Evolutionary conservation across 1,284 basidiomycete species (phyloP), one percentile per base, ranked within the genome.

Genomic region (Moniliophthora roreri): DNA sequence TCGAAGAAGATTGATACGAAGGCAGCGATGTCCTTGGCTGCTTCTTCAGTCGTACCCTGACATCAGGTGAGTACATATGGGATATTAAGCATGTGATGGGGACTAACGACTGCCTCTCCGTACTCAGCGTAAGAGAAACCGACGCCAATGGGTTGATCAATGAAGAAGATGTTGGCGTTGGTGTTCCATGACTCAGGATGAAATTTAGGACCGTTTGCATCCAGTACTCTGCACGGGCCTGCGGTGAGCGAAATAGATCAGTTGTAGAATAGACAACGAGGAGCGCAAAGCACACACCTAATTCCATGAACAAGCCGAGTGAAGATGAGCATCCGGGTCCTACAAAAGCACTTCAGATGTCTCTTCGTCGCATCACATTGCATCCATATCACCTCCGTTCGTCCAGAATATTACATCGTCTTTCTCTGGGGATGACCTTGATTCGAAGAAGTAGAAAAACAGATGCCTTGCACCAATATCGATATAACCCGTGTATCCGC

Each of bases 51-150:
- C 0, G 70, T 74, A 37, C 64, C 62, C 71, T 73, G 48, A 4
- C 44, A 10, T 11, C 2, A 28, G 32, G 1, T 48, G 18, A 7
- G 16, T 8, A 24, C n/a, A 4, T 24, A 15, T n/a, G 36, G 16
- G 32, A 16, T 23, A 32, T 45, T n/a, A 18, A 35, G 7, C 28
- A 26, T 11, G 11, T 32, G 13, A 36, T 9, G 24, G 15, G 21
- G 15, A 66, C 80, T 51, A 58, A 81, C 81, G 35, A 88, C 83
- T 20, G 67, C 64, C 63, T 87, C 81, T 0, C 87, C 87, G 60
- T 86, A 79, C 23, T 89, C 84, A 0, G 85, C 82, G 59, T 90
- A 89, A 1, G 84, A 87, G 69, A 85, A 91, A 4, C 89, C 89
- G 15, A 80, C 77, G 4, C 81, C 81, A 42, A 82, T 69, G 2